A percentile compares a stretch with the other conserved stretches of the same genome.
phyloP scores from a whole-genome alignment of 2,329 filamentous ascomycete species.

The Pseudocercospora macadamiae region DNA sequence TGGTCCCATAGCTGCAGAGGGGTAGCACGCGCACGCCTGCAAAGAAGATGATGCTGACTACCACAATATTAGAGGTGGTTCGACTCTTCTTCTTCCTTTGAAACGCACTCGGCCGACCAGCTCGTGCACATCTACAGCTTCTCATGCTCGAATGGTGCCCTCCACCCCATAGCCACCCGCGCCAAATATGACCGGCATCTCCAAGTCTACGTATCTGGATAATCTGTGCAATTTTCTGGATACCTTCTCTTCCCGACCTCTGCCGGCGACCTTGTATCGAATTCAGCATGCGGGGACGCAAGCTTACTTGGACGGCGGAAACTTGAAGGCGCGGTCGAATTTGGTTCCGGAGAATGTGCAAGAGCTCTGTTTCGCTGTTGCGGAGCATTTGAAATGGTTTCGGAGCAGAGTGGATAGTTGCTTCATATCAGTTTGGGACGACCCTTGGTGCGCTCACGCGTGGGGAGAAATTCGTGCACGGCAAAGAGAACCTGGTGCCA shows the following conservation, averaged over 20 bases:
- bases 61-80: not conserved
- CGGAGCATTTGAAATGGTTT: conserved; percentile 4
- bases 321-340: conserved; percentile 7
- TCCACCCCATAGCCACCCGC: not conserved
- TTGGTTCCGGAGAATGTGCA: not conserved
- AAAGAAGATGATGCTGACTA: not conserved
- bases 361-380: not conserved
- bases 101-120: not conserved
- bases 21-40: conserved; percentile 2
- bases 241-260: conserved; percentile 2
- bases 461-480: conserved; percentile 2
- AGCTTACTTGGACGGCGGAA: conserved; percentile 8
- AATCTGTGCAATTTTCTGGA: conserved; percentile 3
- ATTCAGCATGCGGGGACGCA: conserved; percentile 3
- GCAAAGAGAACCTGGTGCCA: not conserved
- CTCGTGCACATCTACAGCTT: not conserved
- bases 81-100: not conserved
- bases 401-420: conserved; percentile 2
- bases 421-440: conserved; percentile 7
- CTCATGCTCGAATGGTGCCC: conserved; percentile 2
- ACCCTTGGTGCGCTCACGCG: conserved; percentile 5
- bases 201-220: conserved; percentile 1
- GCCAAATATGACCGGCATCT: conserved; percentile 1
- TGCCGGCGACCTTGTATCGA: conserved; percentile 5
- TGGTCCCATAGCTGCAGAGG: conserved; percentile 2